Conservation (phyloP, 306 rosid species). For the Medicago truncatula region MtrunA17r5.0-ANR NC_053044.1:22929501-22930000, state of each 20-base stretch:
- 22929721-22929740: conserved; percentile 29
- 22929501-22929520: no score
- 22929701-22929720: neutral
- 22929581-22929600: no score
- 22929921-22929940: conserved; percentile 56
- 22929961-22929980: conserved; percentile 64
- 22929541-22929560: no score
- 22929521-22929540: no score
- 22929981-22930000: conserved; percentile 92
- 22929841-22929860: neutral
- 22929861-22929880: neutral
- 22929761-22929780: neutral
- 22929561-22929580: no score
- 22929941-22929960: conserved; percentile 46
- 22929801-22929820: neutral
- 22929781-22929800: conserved; percentile 26
- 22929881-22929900: neutral
- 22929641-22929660: neutral
- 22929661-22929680: neutral
- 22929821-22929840: neutral
- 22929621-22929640: no score
- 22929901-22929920: neutral
- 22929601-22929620: no score
- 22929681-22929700: conserved; percentile 15
- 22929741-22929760: neutral